Evolutionary conservation across 306 rosid species (phyloP), one percentile per base, ranked within the genome.

Genomic region (Vachellia collinsii): DNA sequence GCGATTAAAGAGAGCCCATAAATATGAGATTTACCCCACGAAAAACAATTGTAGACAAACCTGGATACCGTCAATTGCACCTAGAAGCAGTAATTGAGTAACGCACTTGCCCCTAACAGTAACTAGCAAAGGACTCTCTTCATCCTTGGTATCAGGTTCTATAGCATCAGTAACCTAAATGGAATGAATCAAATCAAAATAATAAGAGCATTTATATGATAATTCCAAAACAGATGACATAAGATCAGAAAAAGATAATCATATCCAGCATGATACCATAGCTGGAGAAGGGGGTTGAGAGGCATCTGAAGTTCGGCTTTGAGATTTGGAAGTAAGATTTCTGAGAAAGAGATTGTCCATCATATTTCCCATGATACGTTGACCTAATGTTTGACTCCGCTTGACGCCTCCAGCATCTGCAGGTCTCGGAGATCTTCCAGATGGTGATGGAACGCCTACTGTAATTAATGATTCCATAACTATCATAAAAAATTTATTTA

Each of bases 31-130:
- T 62, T 82, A 75, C 75, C 64, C 76, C 65, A 17, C 51, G 63
- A 42, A 17, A 58, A 4, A 69, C 44, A 79, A 53, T 25, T 67
- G 82, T 71, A 72, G 56, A 44, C 91, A 85, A 81, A 95, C 99
- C 98, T 96, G 99, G 84, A 96, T 92, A 73, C 97, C 92, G 78
- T 96, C 94, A 56, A 96, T 81, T 74, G 93, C 97, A 67, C 94
- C 93, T 58, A 96, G 93, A 76, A 96, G 98, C 79, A 96, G 85
- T 74, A 90, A 84, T 73, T 96, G 99, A 23, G 99, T 96, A 47
- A 96, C 91, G 90, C 99, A 93, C 85, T 93, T 93, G 63, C 93
- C 97, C 87, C 99, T 84, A 82, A 94, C 89, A 84, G 92, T 86
- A 77, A 83, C 90, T 82, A 96, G 80, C 78, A 96, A 79, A 76